Evolutionary conservation across 352 stramenopile genomes (phyloP).

Genomic region (Pythium oligandrum): DNA sequence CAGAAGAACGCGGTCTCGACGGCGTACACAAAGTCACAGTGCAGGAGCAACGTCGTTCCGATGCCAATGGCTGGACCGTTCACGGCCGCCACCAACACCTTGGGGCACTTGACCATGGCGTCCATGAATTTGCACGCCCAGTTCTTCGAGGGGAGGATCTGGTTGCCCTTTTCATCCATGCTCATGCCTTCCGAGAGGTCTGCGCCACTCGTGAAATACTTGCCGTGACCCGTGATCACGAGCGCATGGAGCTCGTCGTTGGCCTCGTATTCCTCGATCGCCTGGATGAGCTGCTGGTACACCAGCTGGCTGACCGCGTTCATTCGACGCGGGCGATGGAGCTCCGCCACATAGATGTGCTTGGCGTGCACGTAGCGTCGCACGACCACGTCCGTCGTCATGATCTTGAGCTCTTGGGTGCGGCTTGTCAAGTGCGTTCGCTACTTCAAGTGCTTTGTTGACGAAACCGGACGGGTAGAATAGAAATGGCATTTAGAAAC

Average conservation of each 20-base stretch:
- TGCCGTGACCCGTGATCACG: conserved; percentile 85
- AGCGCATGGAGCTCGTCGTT: conserved; percentile 73
- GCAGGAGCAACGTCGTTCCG: conserved; percentile 65
- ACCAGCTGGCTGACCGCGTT: conserved; percentile 89
- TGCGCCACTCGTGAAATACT: conserved; percentile 90
- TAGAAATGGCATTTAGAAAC: background rate
- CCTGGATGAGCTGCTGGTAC: conserved; percentile 79
- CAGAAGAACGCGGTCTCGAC: conserved; percentile 57
- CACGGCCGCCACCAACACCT: conserved; percentile 72
- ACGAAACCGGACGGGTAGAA: conserved; percentile 12
- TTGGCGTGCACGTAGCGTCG: conserved; percentile 39
- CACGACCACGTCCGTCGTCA: conserved; percentile 20
- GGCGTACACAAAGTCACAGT: conserved; percentile 62
- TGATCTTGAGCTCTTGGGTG: background rate
- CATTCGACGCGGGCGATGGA: conserved; percentile 73
- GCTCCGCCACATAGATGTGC: conserved; percentile 66
- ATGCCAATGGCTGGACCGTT: conserved; percentile 81
- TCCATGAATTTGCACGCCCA: conserved; percentile 63
- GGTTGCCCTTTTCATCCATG: conserved; percentile 20
- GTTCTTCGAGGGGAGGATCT: conserved; percentile 40
- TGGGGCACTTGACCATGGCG: conserved; percentile 66
- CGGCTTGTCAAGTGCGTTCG: background rate
- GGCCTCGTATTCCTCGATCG: conserved; percentile 57
- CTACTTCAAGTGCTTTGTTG: conserved; percentile 5
- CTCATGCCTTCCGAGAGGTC: conserved; percentile 55